Base-by-base conservation (phyloP, 1,139 yeast genomes). In the Taiozyma sp. region DNA sequence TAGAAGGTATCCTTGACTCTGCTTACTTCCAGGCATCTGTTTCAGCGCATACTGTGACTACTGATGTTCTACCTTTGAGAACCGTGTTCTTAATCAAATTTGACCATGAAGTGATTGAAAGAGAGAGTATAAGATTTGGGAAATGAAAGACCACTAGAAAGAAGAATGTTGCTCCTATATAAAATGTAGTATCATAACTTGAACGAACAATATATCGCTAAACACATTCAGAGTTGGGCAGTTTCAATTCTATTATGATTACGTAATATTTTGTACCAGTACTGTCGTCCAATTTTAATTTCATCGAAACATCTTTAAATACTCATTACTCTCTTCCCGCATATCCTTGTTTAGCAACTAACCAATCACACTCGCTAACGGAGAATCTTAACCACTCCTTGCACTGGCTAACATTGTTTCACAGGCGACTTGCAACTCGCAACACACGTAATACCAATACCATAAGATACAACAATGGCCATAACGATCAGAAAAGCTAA, bases 401-500 rank as follows among this genome's bases (percentile, higher is more conserved):
- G 19, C 9, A 28, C 13, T 14, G n/a, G 22, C 29, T 19, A 19
- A 19, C 19, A 19, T 3, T 19, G 19, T 19, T 19, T 3, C 19
- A 19, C 19, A 2, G 3, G 19, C 19, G 19, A 19, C 8, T 24
- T 6, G 27, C 27, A 24, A 24, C 27, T 24, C 8, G 27, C 27
- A 24, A 24, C 27, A 5, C 27, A 24, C 6, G 2, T 24, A 24
- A 24, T 24, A 5, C 27, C 13, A 38, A 16, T 16, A 43, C 14
- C 41, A 19, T 23, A n/a, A 32, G 19, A 3, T 28, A 40, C 29
- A 40, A 59, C 48, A 43, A 86, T 87, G 95, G 90, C 92, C 44
- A 84, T 93, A 62, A 88, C 91, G 30, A 89, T 93, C 56, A 83
- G 99, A 66, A 87, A 82, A 63, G 99, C 99, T 29, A 87, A 90